Evolutionary conservation across 1,139 yeast genomes (phyloP).

Genomic region (Scheffersomyces lignicola): DNA sequence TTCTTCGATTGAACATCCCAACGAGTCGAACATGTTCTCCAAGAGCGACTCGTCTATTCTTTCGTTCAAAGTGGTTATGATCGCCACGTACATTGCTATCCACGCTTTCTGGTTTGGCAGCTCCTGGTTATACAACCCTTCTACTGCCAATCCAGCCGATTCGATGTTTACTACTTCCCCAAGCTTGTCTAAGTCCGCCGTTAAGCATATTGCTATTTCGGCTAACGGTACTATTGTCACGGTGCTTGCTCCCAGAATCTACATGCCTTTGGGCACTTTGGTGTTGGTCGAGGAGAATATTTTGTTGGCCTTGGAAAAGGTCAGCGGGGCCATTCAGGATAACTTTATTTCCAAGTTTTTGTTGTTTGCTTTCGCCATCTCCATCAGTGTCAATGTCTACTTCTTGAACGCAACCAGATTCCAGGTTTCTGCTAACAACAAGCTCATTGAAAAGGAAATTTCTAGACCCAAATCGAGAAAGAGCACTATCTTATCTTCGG

Average conservation of each 20-base stretch:
- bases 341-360: slow-evolving; percentile 77
- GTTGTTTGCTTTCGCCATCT: slow-evolving; percentile 69
- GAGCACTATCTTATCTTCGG: slow-evolving; percentile 11
- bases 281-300: slow-evolving; percentile 68
- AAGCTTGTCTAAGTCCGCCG: slow-evolving; percentile 37
- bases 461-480: slow-evolving; percentile 25
- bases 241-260: slow-evolving; percentile 63
- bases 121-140: slow-evolving; percentile 62
- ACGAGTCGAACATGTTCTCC: slow-evolving; percentile 27
- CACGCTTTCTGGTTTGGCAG: slow-evolving; percentile 77
- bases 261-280: slow-evolving; percentile 65
- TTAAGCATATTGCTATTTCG: slow-evolving; percentile 44
- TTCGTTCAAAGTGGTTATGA: slow-evolving; percentile 64
- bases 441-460: slow-evolving; percentile 44
- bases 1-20: slow-evolving; percentile 48
- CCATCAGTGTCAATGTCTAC: slow-evolving; percentile 81
- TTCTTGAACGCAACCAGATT: slow-evolving; percentile 74
- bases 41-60: slow-evolving; percentile 44
- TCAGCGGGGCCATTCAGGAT: slow-evolving; percentile 79
- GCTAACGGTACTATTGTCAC: slow-evolving; percentile 61
- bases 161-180: slow-evolving; percentile 35
- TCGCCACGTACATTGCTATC: slow-evolving; percentile 66
- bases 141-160: slow-evolving; percentile 16
- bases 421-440: slow-evolving; percentile 46
- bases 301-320: slow-evolving; percentile 49